Percentiles rank a stretch among this genome's conserved stretches.
Evolutionary conservation across 75 land plant genomes (phyloP).

Genomic region (Pseudotsuga menziesii): DNA sequence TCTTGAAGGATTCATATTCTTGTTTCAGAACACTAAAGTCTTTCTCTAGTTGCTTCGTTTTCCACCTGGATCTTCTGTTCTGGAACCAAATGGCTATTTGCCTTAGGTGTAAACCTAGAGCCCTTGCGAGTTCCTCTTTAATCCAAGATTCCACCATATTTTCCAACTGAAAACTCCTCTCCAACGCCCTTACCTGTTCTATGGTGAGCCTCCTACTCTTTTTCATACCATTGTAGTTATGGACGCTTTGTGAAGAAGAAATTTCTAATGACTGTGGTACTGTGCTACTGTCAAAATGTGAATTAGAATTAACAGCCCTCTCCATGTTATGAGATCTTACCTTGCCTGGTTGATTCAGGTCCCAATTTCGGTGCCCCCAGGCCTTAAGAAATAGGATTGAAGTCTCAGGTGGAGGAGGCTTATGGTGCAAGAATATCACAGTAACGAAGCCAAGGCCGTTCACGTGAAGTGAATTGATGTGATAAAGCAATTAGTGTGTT

Average conservation of each 20-base stretch:
- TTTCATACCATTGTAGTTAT: constrained; percentile 12
- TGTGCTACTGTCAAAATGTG: no score
- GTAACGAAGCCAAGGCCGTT: no score
- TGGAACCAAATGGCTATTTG: constrained; percentile 36
- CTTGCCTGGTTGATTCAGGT: no score
- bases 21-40: constrained; percentile 23
- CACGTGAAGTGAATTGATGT: no score
- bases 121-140: constrained; percentile 33
- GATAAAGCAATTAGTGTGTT: no score
- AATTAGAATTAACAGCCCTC: no score
- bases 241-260: neutral
- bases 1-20: constrained; percentile 11
- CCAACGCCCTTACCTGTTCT: constrained; percentile 45
- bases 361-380: no score
- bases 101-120: constrained; percentile 26
- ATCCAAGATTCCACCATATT: constrained; percentile 48
- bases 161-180: constrained; percentile 41
- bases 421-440: no score
- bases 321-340: no score
- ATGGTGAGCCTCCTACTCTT: constrained; percentile 40
- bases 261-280: neutral
- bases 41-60: constrained; percentile 24
- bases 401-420: no score
- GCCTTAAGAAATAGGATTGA: no score
- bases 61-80: constrained; percentile 26